Conservation (phyloP, 2,329 filamentous ascomycete species). For the Claviceps quebecensis region DNA sequence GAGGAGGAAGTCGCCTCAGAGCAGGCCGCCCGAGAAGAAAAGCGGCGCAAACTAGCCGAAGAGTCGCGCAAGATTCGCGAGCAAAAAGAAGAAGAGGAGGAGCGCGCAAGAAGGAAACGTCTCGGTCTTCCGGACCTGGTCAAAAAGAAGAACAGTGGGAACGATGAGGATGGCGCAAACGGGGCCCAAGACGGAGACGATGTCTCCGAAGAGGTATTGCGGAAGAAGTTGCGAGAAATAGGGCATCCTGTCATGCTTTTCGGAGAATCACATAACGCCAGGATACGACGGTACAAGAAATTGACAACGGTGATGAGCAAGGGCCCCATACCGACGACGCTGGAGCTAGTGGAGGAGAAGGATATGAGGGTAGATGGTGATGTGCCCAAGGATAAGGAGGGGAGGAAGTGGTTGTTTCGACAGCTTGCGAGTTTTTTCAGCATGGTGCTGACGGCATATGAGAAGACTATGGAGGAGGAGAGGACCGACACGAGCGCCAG, state of each 20-base stretch:
- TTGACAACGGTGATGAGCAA: conserved; percentile 48
- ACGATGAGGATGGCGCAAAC: conserved; percentile 24
- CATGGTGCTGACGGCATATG: conserved; percentile 86
- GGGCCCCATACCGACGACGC: conserved; percentile 75
- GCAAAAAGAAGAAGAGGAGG: conserved; percentile 59
- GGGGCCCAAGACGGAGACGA: conserved; percentile 36
- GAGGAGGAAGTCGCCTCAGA: conserved; percentile 73
- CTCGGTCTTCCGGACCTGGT: conserved; percentile 67
- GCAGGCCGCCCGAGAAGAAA: conserved; percentile 60
- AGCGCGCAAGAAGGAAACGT: conserved; percentile 57
- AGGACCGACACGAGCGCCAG: conserved; percentile 56
- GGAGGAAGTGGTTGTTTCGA: conserved; percentile 59
- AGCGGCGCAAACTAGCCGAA: conserved; percentile 66
- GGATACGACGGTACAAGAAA: conserved; percentile 57
- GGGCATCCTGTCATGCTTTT: conserved; percentile 66
- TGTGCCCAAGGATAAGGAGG: conserved; percentile 49
- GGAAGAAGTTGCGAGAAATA: conserved; percentile 51
- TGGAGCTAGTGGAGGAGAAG: conserved; percentile 66
- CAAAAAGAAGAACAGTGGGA: conserved; percentile 24
- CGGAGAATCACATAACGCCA: conserved; percentile 60
- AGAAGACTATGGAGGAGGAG: conserved; percentile 57
- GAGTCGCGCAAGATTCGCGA: conserved; percentile 58
- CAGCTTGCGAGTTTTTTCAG: conserved; percentile 93
- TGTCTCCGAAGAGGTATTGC: conserved; percentile 57
- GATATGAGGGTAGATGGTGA: conserved; percentile 70